These are phyloP conservation scores for Lasiodiplodia sp. DNA, from an alignment of 2,329 filamentous ascomycete genomes.

Conservation along the genomic window DNA sequence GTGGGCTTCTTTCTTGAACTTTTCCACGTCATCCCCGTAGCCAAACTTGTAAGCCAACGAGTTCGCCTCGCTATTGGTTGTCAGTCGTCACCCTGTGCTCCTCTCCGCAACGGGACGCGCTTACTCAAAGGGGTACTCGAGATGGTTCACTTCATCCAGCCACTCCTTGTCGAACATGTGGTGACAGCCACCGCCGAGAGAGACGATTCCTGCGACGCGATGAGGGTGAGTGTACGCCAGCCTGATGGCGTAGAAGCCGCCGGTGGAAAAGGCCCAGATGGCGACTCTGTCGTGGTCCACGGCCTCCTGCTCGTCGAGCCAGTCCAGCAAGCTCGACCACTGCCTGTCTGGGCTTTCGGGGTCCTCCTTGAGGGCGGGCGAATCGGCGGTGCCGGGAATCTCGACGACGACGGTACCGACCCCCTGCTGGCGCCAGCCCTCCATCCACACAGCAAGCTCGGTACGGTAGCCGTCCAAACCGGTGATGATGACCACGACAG, in stretches of 20 bases:
- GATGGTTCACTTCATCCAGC: constrained; percentile 61
- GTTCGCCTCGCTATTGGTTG: constrained; percentile 47
- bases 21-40: constrained; percentile 45
- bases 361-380: constrained; percentile 57
- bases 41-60: constrained; percentile 60
- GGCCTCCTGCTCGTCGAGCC: constrained; percentile 55
- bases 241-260: constrained; percentile 66
- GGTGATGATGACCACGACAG: constrained; percentile 63
- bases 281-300: constrained; percentile 59
- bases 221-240: constrained; percentile 64
- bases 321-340: constrained; percentile 62
- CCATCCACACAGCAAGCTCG: constrained; percentile 61
- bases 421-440: constrained; percentile 57
- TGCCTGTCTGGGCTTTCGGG: constrained; percentile 60
- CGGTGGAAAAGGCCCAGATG: constrained; percentile 65
- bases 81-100: not conserved
- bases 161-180: constrained; percentile 65
- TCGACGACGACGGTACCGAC: constrained; percentile 61
- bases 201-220: constrained; percentile 59
- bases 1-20: constrained; percentile 57
- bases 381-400: constrained; percentile 66
- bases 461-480: constrained; percentile 67
- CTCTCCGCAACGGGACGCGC: constrained; percentile 29
- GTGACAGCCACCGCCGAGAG: constrained; percentile 64
- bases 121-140: constrained; percentile 67